Percentiles rank a stretch among this genome's conserved stretches.
phyloP scores from a whole-genome alignment of 805 yeast species.

The Metschnikowia cubensis region DNA sequence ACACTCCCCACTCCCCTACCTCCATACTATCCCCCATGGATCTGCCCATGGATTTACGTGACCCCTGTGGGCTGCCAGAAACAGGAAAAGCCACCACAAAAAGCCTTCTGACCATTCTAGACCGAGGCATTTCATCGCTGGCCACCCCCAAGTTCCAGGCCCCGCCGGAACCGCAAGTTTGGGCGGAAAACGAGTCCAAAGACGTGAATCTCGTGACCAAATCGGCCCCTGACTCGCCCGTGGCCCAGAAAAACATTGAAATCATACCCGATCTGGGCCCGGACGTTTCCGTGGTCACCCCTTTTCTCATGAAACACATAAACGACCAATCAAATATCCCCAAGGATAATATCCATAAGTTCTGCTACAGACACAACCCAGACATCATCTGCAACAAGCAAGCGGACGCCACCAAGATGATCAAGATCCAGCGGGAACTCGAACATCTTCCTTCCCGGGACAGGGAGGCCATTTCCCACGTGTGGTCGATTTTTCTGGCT shows the following conservation, averaged over 20 bases:
- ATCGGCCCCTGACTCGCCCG: neutral
- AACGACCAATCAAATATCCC: conserved; percentile 41
- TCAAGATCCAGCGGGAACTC: conserved; percentile 53
- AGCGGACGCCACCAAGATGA: conserved; percentile 62
- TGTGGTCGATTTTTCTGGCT: conserved; percentile 79
- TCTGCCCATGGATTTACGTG: conserved; percentile 11
- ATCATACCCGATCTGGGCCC: neutral
- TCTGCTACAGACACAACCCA: conserved; percentile 93
- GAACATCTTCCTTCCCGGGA: conserved; percentile 65
- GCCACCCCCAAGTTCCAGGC: neutral
- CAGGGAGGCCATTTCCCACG: conserved; percentile 71
- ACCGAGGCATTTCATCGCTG: conserved; percentile 1
- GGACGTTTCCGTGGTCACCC: conserved; percentile 33
- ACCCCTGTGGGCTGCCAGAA: conserved; percentile 12
- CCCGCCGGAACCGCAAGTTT: conserved; percentile 1
- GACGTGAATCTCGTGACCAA: conserved; percentile 1
- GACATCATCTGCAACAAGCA: conserved; percentile 69
- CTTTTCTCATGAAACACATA: conserved; percentile 39
- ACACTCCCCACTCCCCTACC: neutral
- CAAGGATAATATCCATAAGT: conserved; percentile 56
- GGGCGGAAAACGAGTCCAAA: conserved; percentile 2
- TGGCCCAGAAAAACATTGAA: neutral
- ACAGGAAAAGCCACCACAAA: conserved; percentile 4
- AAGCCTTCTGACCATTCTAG: conserved; percentile 6
- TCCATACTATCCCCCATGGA: neutral